Evolutionary conservation across 805 yeast genomes (phyloP).

Genomic region (Nakazawaea ernobii): DNA sequence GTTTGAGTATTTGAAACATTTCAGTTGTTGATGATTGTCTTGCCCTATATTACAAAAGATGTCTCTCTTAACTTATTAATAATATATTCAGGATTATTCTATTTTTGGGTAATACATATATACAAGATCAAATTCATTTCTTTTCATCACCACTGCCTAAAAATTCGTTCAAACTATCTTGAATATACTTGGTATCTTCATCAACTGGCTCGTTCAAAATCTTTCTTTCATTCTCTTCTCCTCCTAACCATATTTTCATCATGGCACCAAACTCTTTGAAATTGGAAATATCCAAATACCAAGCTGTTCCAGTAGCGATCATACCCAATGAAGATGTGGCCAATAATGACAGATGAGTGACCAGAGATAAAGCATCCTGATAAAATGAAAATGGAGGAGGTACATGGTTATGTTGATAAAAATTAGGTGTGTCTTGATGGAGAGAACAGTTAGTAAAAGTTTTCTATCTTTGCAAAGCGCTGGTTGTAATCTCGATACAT

Average conservation of each 20-base stretch:
- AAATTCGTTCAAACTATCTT: conserved; percentile 46
- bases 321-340: conserved; percentile 70
- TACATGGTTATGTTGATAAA: conserved; percentile 79
- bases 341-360: conserved; percentile 71
- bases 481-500: conserved; percentile 22
- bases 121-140: not conserved
- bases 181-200: conserved; percentile 53
- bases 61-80: too few species aligned
- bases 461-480: too few species aligned
- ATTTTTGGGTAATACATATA: not conserved
- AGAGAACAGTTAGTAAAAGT: not conserved
- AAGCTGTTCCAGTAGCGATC: conserved; percentile 68
- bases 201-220: conserved; percentile 44
- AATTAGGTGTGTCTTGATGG: conserved; percentile 49
- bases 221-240: conserved; percentile 50
- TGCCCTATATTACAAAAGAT: not conserved
- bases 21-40: too few species aligned
- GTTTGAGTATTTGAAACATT: too few species aligned
- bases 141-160: conserved; percentile 26
- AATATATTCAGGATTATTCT: not conserved
- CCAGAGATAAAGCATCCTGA: conserved; percentile 81
- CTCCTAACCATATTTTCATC: conserved; percentile 63
- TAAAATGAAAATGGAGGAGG: conserved; percentile 82
- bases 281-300: conserved; percentile 71
- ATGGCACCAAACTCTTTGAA: conserved; percentile 66